phyloP scores from a whole-genome alignment of 1,284 basidiomycete genomes.

The Mycocalia duriaeana region DNA sequence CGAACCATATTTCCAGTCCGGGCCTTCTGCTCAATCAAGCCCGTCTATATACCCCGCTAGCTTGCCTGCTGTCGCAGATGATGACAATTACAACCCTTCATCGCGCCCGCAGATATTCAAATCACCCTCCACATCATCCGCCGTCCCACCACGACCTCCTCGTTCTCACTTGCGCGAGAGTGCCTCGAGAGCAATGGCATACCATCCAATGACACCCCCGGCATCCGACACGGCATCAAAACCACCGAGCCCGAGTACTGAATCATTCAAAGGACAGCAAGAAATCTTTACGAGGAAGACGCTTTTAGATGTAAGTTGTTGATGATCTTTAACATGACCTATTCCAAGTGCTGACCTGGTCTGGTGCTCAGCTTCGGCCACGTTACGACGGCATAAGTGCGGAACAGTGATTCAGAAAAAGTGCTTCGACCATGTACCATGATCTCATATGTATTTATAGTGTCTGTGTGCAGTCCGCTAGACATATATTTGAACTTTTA shows the following conservation, averaged over 20 bases:
- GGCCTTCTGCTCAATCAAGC: slow-evolving; percentile 37
- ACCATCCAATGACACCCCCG: slow-evolving; percentile 38
- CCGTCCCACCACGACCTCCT: slow-evolving; percentile 40
- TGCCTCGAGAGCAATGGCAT: slow-evolving; percentile 19
- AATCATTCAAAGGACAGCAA: slow-evolving; percentile 18
- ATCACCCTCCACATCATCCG: too few relatives aligned
- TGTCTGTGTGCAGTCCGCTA: too few relatives aligned
- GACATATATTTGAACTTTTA: too few relatives aligned
- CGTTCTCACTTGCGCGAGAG: slow-evolving; percentile 37
- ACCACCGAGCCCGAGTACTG: too few relatives aligned
- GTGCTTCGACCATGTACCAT: too few relatives aligned
- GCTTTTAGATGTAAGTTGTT: slow-evolving; percentile 33
- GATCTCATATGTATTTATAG: too few relatives aligned
- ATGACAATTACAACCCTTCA: too few relatives aligned
- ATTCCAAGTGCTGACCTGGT: slow-evolving; percentile 8
- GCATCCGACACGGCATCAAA: slow-evolving; percentile 25
- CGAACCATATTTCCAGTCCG: slow-evolving; percentile 6
- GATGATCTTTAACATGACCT: background rate
- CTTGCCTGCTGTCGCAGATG: slow-evolving; percentile 34
- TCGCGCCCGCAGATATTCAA: too few relatives aligned
- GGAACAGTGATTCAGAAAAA: too few relatives aligned
- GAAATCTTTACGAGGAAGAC: slow-evolving; percentile 28
- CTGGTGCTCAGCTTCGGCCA: too few relatives aligned
- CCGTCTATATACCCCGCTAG: slow-evolving; percentile 58
- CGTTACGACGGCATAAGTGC: too few relatives aligned